Conservation (phyloP, 2,329 filamentous ascomycete species). For the Penicillium sp. region DNA sequence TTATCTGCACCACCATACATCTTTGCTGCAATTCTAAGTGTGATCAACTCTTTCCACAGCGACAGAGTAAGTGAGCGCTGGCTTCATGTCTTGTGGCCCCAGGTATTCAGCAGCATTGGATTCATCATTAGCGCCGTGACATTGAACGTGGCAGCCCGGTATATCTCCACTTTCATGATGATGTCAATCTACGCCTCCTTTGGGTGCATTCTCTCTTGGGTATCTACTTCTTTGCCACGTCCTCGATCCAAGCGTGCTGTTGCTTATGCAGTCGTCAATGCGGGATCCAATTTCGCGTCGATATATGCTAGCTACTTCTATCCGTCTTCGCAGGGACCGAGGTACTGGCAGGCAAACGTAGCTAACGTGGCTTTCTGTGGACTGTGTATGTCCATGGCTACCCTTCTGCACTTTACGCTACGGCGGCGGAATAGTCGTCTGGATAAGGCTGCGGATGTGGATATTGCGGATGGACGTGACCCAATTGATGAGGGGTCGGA, state of each 20-base stretch:
- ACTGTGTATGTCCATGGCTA: conserved; percentile 29
- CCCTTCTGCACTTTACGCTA: conserved; percentile 10
- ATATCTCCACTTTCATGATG: conserved; percentile 73
- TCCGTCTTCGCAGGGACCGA: conserved; percentile 23
- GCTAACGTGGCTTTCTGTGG: conserved; percentile 32
- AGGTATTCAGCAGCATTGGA: conserved; percentile 61
- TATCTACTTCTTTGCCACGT: conserved; percentile 71
- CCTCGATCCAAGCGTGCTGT: conserved; percentile 74
- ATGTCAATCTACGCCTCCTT: conserved; percentile 65
- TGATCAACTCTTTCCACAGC: conserved; percentile 68
- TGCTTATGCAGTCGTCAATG: conserved; percentile 74
- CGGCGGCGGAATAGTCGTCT: conserved; percentile 4
- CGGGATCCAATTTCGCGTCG: conserved; percentile 65
- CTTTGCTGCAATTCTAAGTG: conserved; percentile 61
- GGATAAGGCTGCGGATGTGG: conserved; percentile 1
- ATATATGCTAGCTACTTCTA: conserved; percentile 60
- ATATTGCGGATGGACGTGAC: conserved; percentile 4
- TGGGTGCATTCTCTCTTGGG: conserved; percentile 71
- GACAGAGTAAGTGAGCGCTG: conserved; percentile 71
- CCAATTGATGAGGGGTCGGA: conserved; percentile 1
- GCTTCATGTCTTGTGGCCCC: conserved; percentile 64
- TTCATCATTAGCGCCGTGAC: conserved; percentile 70
- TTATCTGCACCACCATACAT: conserved; percentile 66
- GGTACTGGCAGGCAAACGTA: conserved; percentile 24
- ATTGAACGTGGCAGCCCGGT: conserved; percentile 60